A percentile compares a stretch with the other conserved stretches of the same genome.
These are phyloP conservation scores for Amborella trichopoda DNA, from an alignment of 164 flowering plant species.

Conservation along the genomic window DNA sequence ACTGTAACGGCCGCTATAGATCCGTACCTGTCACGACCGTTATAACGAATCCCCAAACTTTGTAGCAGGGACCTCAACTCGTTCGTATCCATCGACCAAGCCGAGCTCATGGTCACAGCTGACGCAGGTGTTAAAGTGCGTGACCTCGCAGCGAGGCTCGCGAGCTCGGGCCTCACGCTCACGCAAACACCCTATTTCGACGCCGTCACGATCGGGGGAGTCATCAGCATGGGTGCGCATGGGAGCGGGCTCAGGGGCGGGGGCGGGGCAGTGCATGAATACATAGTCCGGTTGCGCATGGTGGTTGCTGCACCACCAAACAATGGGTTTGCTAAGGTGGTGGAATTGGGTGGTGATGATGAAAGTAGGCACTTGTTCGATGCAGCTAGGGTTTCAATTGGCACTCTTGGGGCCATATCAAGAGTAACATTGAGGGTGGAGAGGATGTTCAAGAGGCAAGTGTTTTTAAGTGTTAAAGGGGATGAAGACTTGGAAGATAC, in stretches of 20 bases:
- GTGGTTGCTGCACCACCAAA: constrained; percentile 32
- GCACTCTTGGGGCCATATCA: constrained; percentile 66
- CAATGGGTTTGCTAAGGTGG: constrained; percentile 43
- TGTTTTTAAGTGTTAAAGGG: constrained; percentile 17
- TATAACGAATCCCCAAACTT: no score
- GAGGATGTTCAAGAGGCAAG: constrained; percentile 63
- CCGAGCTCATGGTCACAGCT: constrained; percentile 28
- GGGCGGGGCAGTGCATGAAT: constrained; percentile 65
- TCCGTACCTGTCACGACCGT: no score
- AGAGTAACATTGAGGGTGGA: no score
- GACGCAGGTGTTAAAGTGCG: constrained; percentile 68
- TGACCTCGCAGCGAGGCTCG: constrained; percentile 1
- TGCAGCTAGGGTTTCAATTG: constrained; percentile 67
- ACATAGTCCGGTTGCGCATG: constrained; percentile 30
- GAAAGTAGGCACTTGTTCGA: constrained; percentile 26
- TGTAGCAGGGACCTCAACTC: no score
- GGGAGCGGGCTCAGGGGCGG: constrained; percentile 60
- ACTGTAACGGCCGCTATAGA: no score
- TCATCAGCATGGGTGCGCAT: constrained; percentile 60
- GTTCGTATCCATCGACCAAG: constrained; percentile 30
- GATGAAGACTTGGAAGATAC: constrained; percentile 45
- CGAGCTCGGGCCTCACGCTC: not conserved
- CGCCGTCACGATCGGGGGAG: constrained; percentile 45
- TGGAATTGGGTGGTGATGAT: constrained; percentile 22
- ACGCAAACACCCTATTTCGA: constrained; percentile 3